Evolutionary conservation across 2,329 filamentous ascomycete genomes (phyloP).

Genomic region (Fusarium globosum): DNA sequence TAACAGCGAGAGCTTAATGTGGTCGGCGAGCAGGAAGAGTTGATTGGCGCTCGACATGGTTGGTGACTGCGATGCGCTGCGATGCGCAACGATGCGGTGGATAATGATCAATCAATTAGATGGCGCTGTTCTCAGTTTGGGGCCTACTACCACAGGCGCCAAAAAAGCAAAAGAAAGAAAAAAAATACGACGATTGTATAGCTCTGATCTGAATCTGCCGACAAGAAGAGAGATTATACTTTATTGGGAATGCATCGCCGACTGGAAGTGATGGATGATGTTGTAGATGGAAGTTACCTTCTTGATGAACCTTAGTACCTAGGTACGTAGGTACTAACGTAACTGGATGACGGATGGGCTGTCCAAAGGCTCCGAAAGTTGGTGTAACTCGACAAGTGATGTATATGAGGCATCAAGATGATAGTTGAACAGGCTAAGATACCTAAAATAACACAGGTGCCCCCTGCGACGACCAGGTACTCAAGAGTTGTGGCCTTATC

Average conservation of each 20-base stretch:
- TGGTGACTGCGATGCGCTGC: slow-evolving; percentile 4
- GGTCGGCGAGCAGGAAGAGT: slow-evolving; percentile 92
- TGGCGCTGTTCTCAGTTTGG: not conserved
- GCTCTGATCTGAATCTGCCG: not conserved
- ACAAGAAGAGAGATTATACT: not conserved
- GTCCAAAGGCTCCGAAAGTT: slow-evolving; percentile 3
- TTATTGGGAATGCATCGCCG: not conserved
- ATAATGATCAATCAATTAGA: slow-evolving; percentile 1
- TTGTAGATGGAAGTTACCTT: slow-evolving; percentile 8
- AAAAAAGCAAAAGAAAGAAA: not conserved
- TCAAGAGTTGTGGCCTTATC: not conserved
- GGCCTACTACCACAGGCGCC: not conserved
- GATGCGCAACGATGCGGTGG: not conserved
- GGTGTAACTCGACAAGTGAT: slow-evolving; percentile 1
- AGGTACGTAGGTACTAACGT: not conserved
- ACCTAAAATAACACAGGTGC: not conserved
- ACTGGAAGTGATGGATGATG: slow-evolving; percentile 14
- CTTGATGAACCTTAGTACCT: not conserved
- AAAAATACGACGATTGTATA: not conserved
- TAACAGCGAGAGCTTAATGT: slow-evolving; percentile 94
- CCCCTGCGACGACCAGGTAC: slow-evolving; percentile 7
- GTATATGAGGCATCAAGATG: slow-evolving; percentile 12
- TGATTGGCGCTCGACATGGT: slow-evolving; percentile 70
- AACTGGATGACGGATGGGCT: slow-evolving; percentile 20
- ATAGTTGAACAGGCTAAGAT: not conserved